A percentile compares a stretch with the other conserved stretches of the same genome.
These are phyloP conservation scores for Phytophthora megakarya DNA, from an alignment of 352 stramenopile genomes.

Conservation along the genomic window DNA sequence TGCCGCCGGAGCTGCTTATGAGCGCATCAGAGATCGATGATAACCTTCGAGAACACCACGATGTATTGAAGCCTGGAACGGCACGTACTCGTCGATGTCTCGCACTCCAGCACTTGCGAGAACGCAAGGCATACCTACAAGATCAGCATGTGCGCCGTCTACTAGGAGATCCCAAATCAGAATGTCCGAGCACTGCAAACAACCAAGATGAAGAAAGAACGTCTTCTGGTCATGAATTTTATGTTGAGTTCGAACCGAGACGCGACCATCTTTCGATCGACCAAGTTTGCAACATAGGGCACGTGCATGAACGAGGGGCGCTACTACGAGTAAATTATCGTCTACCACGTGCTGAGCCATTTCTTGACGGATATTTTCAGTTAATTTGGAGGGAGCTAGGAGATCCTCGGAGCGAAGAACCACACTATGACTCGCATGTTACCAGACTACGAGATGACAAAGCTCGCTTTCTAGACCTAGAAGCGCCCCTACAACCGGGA, in stretches of 20 bases:
- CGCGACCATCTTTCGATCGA: conserved; percentile 44
- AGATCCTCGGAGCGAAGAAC: conserved; percentile 57
- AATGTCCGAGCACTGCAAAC: background rate
- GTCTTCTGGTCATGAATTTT: conserved; percentile 27
- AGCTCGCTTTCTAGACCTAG: conserved; percentile 8
- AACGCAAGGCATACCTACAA: conserved; percentile 40
- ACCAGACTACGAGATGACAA: conserved; percentile 48
- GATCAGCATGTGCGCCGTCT: conserved; percentile 16
- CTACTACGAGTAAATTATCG: conserved; percentile 54
- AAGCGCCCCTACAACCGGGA: conserved; percentile 36
- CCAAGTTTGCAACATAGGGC: conserved; percentile 32
- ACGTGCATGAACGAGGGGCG: conserved; percentile 46
- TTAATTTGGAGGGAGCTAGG: conserved; percentile 57
- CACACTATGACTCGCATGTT: conserved; percentile 50
- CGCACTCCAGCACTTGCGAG: conserved; percentile 41
- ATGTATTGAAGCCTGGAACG: conserved; percentile 14
- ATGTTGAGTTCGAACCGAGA: conserved; percentile 48
- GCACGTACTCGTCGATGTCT: conserved; percentile 36
- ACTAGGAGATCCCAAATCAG: conserved; percentile 2
- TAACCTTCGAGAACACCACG: conserved; percentile 10
- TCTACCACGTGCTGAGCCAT: conserved; percentile 43
- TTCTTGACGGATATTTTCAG: conserved; percentile 70
- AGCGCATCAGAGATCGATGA: conserved; percentile 28
- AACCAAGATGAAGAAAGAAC: conserved; percentile 18
- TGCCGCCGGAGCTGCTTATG: conserved; percentile 54